Base-by-base conservation (phyloP, 192 early-diverging fungal species). In the Podila epigama region DNA sequence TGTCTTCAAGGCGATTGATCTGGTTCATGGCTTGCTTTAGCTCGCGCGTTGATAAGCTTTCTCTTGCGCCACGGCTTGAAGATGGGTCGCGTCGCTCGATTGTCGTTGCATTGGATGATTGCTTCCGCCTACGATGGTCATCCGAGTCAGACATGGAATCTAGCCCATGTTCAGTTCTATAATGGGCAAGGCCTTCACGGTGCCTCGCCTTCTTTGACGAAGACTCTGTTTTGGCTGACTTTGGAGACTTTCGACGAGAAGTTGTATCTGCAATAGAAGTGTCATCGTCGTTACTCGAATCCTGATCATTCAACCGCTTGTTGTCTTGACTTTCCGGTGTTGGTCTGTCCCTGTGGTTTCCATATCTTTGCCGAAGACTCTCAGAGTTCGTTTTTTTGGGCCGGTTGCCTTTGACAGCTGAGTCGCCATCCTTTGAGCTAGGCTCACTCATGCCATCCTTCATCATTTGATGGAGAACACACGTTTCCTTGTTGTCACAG, bases 381-480 rank as follows among this genome's bases (percentile, higher is more conserved):
- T 68, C 73, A 2, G 61, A 22, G 0, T 44, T 29, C 4, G 41
- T 35, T 35, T 70, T 71, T 41, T 75, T 69, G 7, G 54, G 63
- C 31, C 63, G 27, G 27, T 28, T 62, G 37, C 58, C 63, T 51
- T 69, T 75, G 1, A 58, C 27, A 11, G 54, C n/a, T 12, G 37
- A 10, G 33, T 52, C 25, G 22, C 66, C 40, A 7, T 81, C 68
- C 1, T 71, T 63, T 4, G 56, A 10, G 2, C 37, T 42, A 31
- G 63, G n/a, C 34, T 80, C 71, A 12, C 51, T 32, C 32, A 66
- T 40, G 15, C 75, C 71, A 63, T 86, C 82, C 34, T 32, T 66
- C 22, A 64, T 51, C 63, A 84, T 66, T 25, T 77, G 69, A 52
- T 84, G 73, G 22, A 86, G 71, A 16, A 86, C 42, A 51, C 85